Evolutionary conservation across 2,329 filamentous ascomycete genomes (phyloP).

Genomic region (Stagonosporopsis vannaccii): DNA sequence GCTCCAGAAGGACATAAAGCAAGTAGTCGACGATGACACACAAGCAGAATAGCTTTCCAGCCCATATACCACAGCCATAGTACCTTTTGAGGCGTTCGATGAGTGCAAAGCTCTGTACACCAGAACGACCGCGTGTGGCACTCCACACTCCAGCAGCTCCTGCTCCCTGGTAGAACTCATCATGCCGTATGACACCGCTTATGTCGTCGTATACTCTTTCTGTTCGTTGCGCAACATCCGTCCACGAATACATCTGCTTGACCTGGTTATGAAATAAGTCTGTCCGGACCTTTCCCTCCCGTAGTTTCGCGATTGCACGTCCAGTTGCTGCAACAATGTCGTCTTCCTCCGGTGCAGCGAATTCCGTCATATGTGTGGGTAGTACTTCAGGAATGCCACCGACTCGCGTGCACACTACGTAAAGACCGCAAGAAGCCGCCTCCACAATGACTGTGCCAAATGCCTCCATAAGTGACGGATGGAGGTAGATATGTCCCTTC

Average conservation of each 20-base stretch:
- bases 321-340: conserved; percentile 90
- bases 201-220: conserved; percentile 96
- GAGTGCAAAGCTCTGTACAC: conserved; percentile 84
- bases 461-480: conserved; percentile 93
- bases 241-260: conserved; percentile 98
- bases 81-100: conserved; percentile 96
- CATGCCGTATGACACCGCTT: conserved; percentile 81
- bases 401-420: conserved; percentile 95
- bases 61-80: conserved; percentile 98
- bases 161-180: conserved; percentile 86
- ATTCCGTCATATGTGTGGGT: conserved; percentile 95
- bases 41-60: conserved; percentile 94
- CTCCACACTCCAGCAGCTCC: conserved; percentile 72
- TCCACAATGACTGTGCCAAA: conserved; percentile 99
- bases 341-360: conserved; percentile 95
- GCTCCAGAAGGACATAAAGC: conserved; percentile 85
- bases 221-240: conserved; percentile 90
- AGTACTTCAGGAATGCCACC: conserved; percentile 97
- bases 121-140: conserved; percentile 71
- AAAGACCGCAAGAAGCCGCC: conserved; percentile 92
- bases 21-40: conserved; percentile 95
- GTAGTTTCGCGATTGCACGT: conserved; percentile 84
- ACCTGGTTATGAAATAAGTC: conserved; percentile 97
- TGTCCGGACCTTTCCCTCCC: conserved; percentile 85
- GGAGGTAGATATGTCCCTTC: conserved; percentile 92